These are phyloP conservation scores for Zelonia costaricensis DNA, from an alignment of 208 protist genomes.

Conservation along the genomic window DNA sequence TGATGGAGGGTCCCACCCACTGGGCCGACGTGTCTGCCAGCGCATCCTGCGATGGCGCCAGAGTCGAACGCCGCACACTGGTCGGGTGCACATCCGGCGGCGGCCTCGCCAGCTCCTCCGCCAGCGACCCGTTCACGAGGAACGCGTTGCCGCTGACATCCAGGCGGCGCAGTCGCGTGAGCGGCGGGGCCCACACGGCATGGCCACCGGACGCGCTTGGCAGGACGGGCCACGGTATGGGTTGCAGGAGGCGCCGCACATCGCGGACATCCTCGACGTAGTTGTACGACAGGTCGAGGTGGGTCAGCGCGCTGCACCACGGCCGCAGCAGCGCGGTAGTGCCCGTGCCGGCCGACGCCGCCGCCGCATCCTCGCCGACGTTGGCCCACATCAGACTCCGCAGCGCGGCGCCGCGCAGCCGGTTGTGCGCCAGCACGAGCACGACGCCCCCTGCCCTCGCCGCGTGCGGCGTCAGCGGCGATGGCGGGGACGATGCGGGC, in stretches of 20 bases:
- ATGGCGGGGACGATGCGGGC: neutral
- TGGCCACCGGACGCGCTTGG: neutral
- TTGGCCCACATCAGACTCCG: conserved; percentile 3
- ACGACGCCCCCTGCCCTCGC: neutral
- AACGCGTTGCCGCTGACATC: conserved; percentile 34
- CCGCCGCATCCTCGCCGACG: neutral
- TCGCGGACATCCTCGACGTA: conserved; percentile 30
- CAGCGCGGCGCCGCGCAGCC: conserved; percentile 14
- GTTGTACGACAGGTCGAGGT: conserved; percentile 37
- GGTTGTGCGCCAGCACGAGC: conserved; percentile 20
- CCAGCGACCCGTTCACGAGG: conserved; percentile 38
- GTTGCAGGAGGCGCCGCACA: conserved; percentile 7
- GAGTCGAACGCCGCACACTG: conserved; percentile 2
- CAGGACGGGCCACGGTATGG: conserved; percentile 1
- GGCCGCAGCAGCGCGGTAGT: conserved; percentile 2
- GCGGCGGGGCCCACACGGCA: conserved; percentile 1
- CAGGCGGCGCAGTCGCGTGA: conserved; percentile 17
- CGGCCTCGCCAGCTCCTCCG: conserved; percentile 2
- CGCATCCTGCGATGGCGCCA: neutral
- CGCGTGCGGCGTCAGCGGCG: neutral
- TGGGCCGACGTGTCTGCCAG: neutral
- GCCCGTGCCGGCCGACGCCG: neutral
- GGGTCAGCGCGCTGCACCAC: conserved; percentile 24
- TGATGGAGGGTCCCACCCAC: neutral
- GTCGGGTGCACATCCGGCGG: neutral